These are phyloP conservation scores for Scleroderma bovista DNA, from an alignment of 768 basidiomycete genomes.

Conservation along the genomic window DNA sequence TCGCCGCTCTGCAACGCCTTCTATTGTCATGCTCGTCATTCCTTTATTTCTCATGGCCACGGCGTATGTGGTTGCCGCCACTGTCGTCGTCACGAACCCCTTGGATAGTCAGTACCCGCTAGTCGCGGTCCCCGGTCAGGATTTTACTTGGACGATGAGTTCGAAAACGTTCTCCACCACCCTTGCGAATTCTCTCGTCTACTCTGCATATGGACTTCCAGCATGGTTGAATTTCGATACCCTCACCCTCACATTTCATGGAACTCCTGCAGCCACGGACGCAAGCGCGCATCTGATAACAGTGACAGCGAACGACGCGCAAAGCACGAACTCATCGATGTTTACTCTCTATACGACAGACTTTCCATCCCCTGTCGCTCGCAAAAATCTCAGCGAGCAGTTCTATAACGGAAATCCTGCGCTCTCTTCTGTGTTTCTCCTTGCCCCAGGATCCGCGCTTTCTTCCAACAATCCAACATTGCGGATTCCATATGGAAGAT, in stretches of 20 bases:
- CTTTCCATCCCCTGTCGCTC: slow-evolving; percentile 47
- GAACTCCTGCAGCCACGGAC: slow-evolving; percentile 59
- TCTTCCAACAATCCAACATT: slow-evolving; percentile 46
- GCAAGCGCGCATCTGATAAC: slow-evolving; percentile 57
- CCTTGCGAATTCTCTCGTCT: slow-evolving; percentile 39
- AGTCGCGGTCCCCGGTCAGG: slow-evolving; percentile 61
- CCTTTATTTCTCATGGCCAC: slow-evolving; percentile 47
- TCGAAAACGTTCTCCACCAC: slow-evolving; percentile 56
- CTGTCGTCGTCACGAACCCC: slow-evolving; percentile 51
- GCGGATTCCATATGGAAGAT: slow-evolving; percentile 77
- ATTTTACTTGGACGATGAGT: slow-evolving; percentile 69
- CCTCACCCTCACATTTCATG: slow-evolving; percentile 52
- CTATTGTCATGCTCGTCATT: slow-evolving; percentile 59
- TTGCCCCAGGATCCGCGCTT: slow-evolving; percentile 57
- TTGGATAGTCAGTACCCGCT: slow-evolving; percentile 70
- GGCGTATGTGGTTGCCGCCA: slow-evolving; percentile 35
- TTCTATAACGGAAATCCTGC: slow-evolving; percentile 56
- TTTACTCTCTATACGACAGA: slow-evolving; percentile 56
- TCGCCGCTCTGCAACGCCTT: slow-evolving; percentile 42
- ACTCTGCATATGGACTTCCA: slow-evolving; percentile 56
- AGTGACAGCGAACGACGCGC: slow-evolving; percentile 55
- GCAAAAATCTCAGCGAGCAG: slow-evolving; percentile 50
- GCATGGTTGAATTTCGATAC: slow-evolving; percentile 75
- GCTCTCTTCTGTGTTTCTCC: slow-evolving; percentile 70
- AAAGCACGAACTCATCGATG: slow-evolving; percentile 44